Evolutionary conservation across 176 grass and related monocot species (phyloP).

Genomic region (Themeda triandra): DNA sequence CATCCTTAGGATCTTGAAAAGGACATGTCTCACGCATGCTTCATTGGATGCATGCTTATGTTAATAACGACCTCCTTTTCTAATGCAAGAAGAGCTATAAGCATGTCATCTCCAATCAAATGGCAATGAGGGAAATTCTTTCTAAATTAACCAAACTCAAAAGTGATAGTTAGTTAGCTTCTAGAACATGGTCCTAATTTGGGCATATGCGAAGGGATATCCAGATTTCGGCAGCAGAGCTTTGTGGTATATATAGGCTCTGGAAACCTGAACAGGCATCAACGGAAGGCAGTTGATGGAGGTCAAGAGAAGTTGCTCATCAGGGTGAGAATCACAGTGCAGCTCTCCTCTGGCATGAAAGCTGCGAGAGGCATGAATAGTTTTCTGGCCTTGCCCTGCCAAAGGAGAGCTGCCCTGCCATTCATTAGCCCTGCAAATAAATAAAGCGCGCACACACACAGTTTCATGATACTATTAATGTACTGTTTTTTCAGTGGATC

Average conservation of each 20-base stretch:
- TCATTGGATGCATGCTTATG: not conserved
- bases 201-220: constrained; percentile 35
- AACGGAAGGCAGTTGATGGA: not conserved
- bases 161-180: not conserved
- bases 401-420: constrained; percentile 95
- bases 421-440: constrained; percentile 37
- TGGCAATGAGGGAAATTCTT: not conserved
- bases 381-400: constrained; percentile 32
- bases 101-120: not conserved
- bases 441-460: not conserved
- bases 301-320: not conserved
- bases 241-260: constrained; percentile 13
- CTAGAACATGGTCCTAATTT: not conserved
- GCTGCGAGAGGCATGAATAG: not conserved
- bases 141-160: constrained; percentile 3
- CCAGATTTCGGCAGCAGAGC: not conserved
- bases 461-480: not conserved
- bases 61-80: not conserved
- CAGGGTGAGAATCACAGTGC: constrained; percentile 62
- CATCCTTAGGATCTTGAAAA: not conserved
- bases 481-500: not conserved
- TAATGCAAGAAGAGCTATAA: not conserved
- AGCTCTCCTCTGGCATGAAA: constrained; percentile 52
- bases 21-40: not conserved
- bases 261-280: not conserved